Evolutionary conservation across 129 eudicot genomes (phyloP).

Genomic region (Flaveria robusta): DNA sequence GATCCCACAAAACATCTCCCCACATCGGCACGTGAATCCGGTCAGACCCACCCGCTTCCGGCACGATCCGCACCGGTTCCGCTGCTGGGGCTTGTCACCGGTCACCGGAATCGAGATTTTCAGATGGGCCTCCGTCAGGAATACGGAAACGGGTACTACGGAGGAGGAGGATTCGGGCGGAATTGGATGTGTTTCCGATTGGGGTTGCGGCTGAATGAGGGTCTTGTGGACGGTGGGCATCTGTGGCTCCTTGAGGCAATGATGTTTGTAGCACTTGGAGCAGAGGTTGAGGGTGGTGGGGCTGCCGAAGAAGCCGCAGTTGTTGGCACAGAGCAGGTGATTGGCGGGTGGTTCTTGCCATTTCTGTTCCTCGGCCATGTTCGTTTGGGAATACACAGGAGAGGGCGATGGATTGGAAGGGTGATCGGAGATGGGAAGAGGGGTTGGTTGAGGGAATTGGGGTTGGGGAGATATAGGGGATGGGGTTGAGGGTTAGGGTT

Average conservation of each 20-base stretch:
- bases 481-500: neutral
- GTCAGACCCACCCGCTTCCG: slow-evolving; percentile 58
- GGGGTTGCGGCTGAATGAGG: neutral
- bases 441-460: neutral
- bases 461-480: slow-evolving; percentile 21
- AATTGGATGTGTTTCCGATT: neutral
- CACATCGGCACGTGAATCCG: slow-evolving; percentile 67
- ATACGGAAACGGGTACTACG: no score
- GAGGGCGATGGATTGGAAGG: no score
- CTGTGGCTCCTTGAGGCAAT: slow-evolving; percentile 33
- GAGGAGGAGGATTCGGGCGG: neutral
- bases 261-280: slow-evolving; percentile 61
- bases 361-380: slow-evolving; percentile 61
- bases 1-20: slow-evolving; percentile 54
- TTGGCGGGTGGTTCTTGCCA: slow-evolving; percentile 47
- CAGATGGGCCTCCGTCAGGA: no score
- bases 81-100: slow-evolving; percentile 19
- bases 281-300: slow-evolving; percentile 55
- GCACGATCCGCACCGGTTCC: slow-evolving; percentile 54
- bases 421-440: slow-evolving; percentile 13
- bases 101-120: neutral
- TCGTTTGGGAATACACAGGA: no score
- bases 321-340: slow-evolving; percentile 55
- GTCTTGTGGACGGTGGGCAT: slow-evolving; percentile 23
- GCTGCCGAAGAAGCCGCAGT: slow-evolving; percentile 73